Evolutionary conservation across 306 rosid species (phyloP), one percentile per base, ranked within the genome.

Genomic region (Ochetophila trinervis): DNA sequence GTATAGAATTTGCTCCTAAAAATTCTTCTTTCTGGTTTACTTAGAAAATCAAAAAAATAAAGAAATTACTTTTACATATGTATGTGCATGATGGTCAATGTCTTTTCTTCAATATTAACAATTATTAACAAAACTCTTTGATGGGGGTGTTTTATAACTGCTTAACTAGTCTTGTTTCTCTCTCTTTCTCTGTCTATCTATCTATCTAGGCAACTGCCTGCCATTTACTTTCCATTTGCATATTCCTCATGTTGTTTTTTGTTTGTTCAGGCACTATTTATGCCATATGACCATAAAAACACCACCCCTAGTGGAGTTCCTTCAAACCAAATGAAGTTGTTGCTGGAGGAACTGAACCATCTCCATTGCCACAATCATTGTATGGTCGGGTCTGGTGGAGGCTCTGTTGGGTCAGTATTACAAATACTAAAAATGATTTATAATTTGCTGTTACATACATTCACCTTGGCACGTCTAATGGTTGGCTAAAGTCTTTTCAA

Each of bases 261-360:
- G 42, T 66, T 57, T 71, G 15, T 68, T 14, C 86, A 94, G 99
- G 99, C 99, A 56, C 81, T 94, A 47, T 94, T 94, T 76, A 94
- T 88, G 99, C 99, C 99, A 13, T 94, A 94, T 42, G 99, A 94
- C 79, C 99, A 94, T 76, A 94, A 85, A 84, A 94, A 94, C 80
- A 79, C 82, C 42, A 94, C 95, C 20, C 99, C 95, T 32, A 86
- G 67, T 60, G 97, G 97, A 72, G 57, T 73, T 68, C 76, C 80
- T 50, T 69, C 82, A n/a, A 82, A 83, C 57, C 87, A 51, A 71
- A 90, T 94, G 97, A 90, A 84, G 68, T 70, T 75, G 24, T 65
- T 94, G 86, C 97, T 94, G 75, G 85, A 90, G 81, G 83, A 90
- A 76, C 81, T 94, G 76, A 90, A 88, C 78, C 62, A 40, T 49